Evolutionary conservation across 352 stramenopile species (phyloP).

Genomic region (Phytophthora rubi): DNA sequence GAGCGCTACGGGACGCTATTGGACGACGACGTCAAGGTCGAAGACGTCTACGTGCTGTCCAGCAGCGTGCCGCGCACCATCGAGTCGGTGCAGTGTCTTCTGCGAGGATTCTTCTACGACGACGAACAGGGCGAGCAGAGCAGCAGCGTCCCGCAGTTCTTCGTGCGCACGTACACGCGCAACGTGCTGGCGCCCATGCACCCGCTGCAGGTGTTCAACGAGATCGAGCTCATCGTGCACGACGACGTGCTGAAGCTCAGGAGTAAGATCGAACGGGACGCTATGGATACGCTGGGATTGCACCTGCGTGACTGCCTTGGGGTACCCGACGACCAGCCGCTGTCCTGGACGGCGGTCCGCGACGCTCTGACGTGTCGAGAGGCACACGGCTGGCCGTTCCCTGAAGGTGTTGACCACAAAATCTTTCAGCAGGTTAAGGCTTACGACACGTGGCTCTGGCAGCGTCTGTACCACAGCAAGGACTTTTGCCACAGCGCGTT

Average conservation of each 20-base stretch:
- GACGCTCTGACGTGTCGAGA: conserved; percentile 71
- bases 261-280: conserved; percentile 38
- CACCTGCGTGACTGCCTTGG: conserved; percentile 54
- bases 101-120: conserved; percentile 73
- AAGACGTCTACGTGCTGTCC: conserved; percentile 79
- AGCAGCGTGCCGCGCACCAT: conserved; percentile 79
- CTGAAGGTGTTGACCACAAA: conserved; percentile 67
- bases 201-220: conserved; percentile 69
- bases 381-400: conserved; percentile 66
- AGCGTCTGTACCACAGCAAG: conserved; percentile 70
- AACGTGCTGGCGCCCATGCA: conserved; percentile 73
- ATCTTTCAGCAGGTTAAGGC: conserved; percentile 64
- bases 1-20: conserved; percentile 59
- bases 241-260: conserved; percentile 53
- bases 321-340: conserved; percentile 46
- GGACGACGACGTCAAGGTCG: conserved; percentile 28
- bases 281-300: conserved; percentile 40
- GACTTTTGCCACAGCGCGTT: conserved; percentile 71
- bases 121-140: conserved; percentile 3
- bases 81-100: conserved; percentile 77
- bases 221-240: conserved; percentile 70
- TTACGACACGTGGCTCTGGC: conserved; percentile 87
- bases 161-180: conserved; percentile 66
- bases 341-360: conserved; percentile 81
- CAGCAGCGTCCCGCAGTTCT: conserved; percentile 42